A percentile compares a stretch with the other conserved stretches of the same genome.
Evolutionary conservation across 1,139 yeast species (phyloP).

Genomic region (Zhuliangozyma parablackwelliae): DNA sequence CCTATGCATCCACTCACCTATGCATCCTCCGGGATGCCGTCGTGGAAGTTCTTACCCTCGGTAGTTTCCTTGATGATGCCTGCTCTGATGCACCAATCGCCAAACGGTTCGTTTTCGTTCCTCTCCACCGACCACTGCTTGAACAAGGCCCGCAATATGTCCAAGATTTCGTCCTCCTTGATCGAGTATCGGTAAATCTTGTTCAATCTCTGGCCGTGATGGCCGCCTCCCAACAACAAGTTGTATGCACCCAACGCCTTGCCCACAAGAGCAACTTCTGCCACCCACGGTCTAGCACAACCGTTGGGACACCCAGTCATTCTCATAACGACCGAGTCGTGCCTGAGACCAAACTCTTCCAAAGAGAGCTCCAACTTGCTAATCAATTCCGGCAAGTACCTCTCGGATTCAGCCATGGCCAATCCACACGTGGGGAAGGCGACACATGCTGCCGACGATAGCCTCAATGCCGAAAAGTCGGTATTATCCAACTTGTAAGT

Average conservation of each 20-base stretch:
- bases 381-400: constrained; percentile 83
- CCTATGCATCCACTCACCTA: constrained; percentile 11
- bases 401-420: constrained; percentile 98
- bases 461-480: constrained; percentile 76
- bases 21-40: constrained; percentile 81
- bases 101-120: constrained; percentile 88
- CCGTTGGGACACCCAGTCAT: constrained; percentile 99
- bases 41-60: constrained; percentile 94
- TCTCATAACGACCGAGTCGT: constrained; percentile 93
- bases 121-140: constrained; percentile 94
- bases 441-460: constrained; percentile 94
- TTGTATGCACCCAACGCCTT: constrained; percentile 93
- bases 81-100: constrained; percentile 83
- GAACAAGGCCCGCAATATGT: constrained; percentile 75
- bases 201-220: constrained; percentile 88
- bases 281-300: constrained; percentile 98
- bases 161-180: constrained; percentile 84
- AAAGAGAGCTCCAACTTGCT: constrained; percentile 76
- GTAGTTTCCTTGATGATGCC: constrained; percentile 84
- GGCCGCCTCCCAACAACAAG: constrained; percentile 94
- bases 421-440: constrained; percentile 98
- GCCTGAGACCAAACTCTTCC: constrained; percentile 90
- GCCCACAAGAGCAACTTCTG: constrained; percentile 94
- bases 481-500: constrained; percentile 82
- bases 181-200: constrained; percentile 85